Percentiles rank a stretch among this genome's conserved stretches.
These are phyloP conservation scores for Dionaea muscipula DNA, from an alignment of 179 eudicot genomes.

Conservation along the genomic window DNA sequence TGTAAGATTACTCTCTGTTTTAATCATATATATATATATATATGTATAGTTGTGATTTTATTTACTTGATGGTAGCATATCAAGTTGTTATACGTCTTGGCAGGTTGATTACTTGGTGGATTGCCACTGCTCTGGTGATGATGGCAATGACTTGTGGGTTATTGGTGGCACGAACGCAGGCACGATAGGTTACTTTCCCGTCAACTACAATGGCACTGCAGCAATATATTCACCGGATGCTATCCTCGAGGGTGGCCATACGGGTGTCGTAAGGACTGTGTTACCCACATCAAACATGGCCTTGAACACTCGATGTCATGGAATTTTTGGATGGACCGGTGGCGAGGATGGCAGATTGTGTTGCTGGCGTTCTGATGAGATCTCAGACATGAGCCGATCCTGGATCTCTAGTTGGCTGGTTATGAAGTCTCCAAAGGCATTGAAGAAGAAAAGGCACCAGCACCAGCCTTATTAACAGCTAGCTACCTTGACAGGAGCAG, in stretches of 20 bases:
- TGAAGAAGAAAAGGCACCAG: conserved; percentile 53
- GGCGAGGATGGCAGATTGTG: conserved; percentile 96
- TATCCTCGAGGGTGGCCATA: conserved; percentile 80
- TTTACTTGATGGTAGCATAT: too few relatives aligned
- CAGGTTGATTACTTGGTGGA: conserved; percentile 97
- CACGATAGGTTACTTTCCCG: conserved; percentile 79
- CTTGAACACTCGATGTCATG: conserved; percentile 19
- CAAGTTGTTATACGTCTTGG: conserved; percentile 8
- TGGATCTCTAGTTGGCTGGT: conserved; percentile 64
- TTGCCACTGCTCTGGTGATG: conserved; percentile 53
- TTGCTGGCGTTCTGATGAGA: conserved; percentile 78
- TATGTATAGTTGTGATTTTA: too few relatives aligned
- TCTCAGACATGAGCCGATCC: conserved; percentile 35
- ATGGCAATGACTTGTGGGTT: conserved; percentile 56
- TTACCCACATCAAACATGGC: conserved; percentile 34
- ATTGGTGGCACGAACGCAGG: conserved; percentile 87
- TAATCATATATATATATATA: too few relatives aligned
- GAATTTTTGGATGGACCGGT: conserved; percentile 88
- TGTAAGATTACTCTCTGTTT: too few relatives aligned
- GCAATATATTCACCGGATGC: conserved; percentile 62
- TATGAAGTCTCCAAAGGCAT: conserved; percentile 30
- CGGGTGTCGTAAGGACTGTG: conserved; percentile 57
- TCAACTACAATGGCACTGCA: conserved; percentile 24
- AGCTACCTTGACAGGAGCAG: background rate
- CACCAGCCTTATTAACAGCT: conserved; percentile 48